Conservation (phyloP, 106 monocot genomes). For the Dendrobium chrysotoxum region DNA sequence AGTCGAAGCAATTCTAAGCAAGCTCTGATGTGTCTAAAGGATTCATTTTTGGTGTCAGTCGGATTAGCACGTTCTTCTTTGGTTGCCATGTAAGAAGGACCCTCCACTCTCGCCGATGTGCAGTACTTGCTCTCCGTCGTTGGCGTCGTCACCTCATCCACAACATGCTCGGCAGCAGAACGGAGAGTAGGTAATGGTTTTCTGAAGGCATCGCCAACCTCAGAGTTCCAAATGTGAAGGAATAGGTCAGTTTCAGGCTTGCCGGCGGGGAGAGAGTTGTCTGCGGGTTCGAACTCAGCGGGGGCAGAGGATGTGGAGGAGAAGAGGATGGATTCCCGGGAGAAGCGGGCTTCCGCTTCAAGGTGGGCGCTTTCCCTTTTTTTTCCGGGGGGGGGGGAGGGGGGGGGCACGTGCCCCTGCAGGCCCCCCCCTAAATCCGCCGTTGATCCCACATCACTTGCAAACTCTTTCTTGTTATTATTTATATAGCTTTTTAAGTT, state of each 20-base stretch:
- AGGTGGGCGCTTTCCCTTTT: too few relatives aligned
- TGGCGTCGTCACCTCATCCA: neutral
- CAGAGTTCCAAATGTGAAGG: constrained; percentile 87
- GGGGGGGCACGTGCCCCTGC: too few relatives aligned
- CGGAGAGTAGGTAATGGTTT: neutral
- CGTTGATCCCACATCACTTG: too few relatives aligned
- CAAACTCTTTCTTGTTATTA: too few relatives aligned
- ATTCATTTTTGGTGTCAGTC: too few relatives aligned
- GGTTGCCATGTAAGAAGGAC: too few relatives aligned
- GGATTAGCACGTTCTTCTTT: too few relatives aligned
- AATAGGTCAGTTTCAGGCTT: constrained; percentile 48
- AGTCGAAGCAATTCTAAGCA: too few relatives aligned
- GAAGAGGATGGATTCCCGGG: constrained; percentile 57
- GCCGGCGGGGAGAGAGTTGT: neutral
- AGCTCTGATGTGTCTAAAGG: too few relatives aligned
- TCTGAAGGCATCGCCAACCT: constrained; percentile 64
- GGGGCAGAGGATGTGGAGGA: constrained; percentile 27
- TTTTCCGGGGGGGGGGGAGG: too few relatives aligned
- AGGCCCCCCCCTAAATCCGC: too few relatives aligned
- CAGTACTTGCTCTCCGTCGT: constrained; percentile 14
- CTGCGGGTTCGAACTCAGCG: neutral
- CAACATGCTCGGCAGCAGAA: constrained; percentile 13
- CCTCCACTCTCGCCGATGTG: neutral
- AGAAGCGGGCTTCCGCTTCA: constrained; percentile 72
- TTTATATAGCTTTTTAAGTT: too few relatives aligned